phyloP scores from a whole-genome alignment of 345 rosid genomes.

The Pistacia integerrima region DNA sequence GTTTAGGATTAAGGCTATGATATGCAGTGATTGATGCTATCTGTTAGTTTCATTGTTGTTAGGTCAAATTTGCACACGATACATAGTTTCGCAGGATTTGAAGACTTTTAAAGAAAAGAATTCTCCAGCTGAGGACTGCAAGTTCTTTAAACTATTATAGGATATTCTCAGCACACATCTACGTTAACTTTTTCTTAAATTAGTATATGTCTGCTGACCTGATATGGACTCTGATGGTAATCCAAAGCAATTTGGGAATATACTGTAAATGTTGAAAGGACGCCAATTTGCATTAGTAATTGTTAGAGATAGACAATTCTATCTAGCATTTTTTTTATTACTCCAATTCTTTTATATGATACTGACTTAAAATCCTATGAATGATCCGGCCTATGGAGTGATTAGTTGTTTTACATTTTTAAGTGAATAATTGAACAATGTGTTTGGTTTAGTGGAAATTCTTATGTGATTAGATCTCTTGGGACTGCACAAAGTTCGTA shows the following conservation, averaged over 20 bases:
- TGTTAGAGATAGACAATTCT: not conserved
- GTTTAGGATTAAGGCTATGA: not conserved
- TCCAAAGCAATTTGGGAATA: not conserved
- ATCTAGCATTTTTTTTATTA: not conserved
- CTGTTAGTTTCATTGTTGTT: not conserved
- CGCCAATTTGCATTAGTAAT: not conserved
- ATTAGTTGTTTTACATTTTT: not conserved
- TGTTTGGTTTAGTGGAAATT: too few relatives aligned
- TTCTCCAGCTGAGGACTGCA: not conserved
- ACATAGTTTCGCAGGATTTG: not conserved
- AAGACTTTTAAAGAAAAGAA: not conserved
- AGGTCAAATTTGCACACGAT: too few relatives aligned
- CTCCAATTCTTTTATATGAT: not conserved
- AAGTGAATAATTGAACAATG: not conserved
- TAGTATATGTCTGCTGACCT: not conserved
- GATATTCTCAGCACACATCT: not conserved
- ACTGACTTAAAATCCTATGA: not conserved
- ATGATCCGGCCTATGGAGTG: not conserved
- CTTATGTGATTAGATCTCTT: too few relatives aligned
- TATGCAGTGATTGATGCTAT: not conserved
- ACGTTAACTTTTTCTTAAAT: not conserved
- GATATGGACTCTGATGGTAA: not conserved
- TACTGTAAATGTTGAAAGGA: not conserved
- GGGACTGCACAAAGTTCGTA: too few relatives aligned
- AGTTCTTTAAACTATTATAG: not conserved